Base-by-base conservation (phyloP, 1,284 basidiomycete genomes). In the Pholiota adiposa region DNA sequence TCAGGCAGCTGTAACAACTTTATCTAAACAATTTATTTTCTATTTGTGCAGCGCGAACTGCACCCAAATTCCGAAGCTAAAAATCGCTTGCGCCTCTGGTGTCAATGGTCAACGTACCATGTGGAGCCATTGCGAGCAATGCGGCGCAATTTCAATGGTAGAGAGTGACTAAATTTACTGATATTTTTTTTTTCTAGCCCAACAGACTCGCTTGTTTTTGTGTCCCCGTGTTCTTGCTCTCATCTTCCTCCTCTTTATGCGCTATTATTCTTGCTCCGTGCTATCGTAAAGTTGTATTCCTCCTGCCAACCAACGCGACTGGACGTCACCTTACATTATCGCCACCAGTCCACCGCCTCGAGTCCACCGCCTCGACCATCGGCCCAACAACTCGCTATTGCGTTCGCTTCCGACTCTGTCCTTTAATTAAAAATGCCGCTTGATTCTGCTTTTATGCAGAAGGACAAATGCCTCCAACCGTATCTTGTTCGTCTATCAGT, bases 71-170 rank as follows among this genome's bases (percentile, higher is more conserved):
- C 91, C 91, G 14, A 92, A 88, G 72, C 80, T 89, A 63, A 84
- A 85, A 63, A 77, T 89, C 57, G 86, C 88, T 40, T 89, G 87
- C 64, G 83, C 86, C 48, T 72, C 85, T 25, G 82, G 85, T 56
- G 71, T 79, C 59, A 83, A 83, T 60, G 88, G 87, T 64, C 79
- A 81, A 70, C 79, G 87, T 66, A 87, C 90, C 27, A 93, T 93
- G 88, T 93, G 90, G 90, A 89, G 87, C 66, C 87, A 89, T 72
- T 93, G 91, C 74, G 89, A 92, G 80, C 83, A 92, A 78, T 93
- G 91, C 71, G 91, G 91, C 73, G 87, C 91, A 59, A 92, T 93
- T 73, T 90, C 90, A 67, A 92, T 92, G 87, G 88, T 93, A 74
- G 87, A 91, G 72, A 82, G 80, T 73, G 87, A 90, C 73, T 88